Percentiles rank a stretch among this genome's conserved stretches.
Conservation (phyloP, 805 yeast species). For the Saccharomycopsis vini region DNA sequence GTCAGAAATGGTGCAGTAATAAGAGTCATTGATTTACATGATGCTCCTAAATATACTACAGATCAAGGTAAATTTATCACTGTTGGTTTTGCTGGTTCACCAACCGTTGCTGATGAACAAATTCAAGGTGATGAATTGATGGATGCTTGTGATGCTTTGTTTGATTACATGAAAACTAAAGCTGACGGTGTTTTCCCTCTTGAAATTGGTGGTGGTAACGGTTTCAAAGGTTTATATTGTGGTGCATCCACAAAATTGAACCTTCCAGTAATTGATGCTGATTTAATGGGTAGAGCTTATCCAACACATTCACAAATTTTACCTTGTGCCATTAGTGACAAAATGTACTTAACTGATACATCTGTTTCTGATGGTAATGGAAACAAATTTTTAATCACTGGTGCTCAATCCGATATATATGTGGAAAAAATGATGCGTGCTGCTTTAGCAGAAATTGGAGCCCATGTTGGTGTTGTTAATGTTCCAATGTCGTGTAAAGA, state of each 20-base stretch:
- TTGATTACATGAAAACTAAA: slow-evolving; percentile 24
- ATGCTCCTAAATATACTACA: slow-evolving; percentile 23
- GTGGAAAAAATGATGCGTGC: slow-evolving; percentile 35
- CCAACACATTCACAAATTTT: slow-evolving; percentile 36
- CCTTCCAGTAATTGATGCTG: slow-evolving; percentile 30
- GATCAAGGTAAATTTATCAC: slow-evolving; percentile 27
- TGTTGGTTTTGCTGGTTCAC: slow-evolving; percentile 37
- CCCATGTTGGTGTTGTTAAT: slow-evolving; percentile 31
- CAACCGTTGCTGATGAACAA: slow-evolving; percentile 39
- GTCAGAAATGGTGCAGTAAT: slow-evolving; percentile 29
- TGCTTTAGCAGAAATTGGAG: slow-evolving; percentile 35
- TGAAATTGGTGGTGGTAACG: slow-evolving; percentile 40
- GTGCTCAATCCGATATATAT: slow-evolving; percentile 26
- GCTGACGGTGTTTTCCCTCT: slow-evolving; percentile 31
- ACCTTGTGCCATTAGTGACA: slow-evolving; percentile 25
- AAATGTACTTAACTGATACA: slow-evolving; percentile 24
- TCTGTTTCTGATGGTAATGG: slow-evolving; percentile 35
- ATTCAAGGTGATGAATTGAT: slow-evolving; percentile 32
- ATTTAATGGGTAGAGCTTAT: slow-evolving; percentile 42
- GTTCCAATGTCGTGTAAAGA: slow-evolving; percentile 28
- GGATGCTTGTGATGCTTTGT: slow-evolving; percentile 25
- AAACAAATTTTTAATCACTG: slow-evolving; percentile 28
- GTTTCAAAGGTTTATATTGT: slow-evolving; percentile 26
- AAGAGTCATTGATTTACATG: slow-evolving; percentile 30
- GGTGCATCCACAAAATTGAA: slow-evolving; percentile 24